Evolutionary conservation across 2,329 filamentous ascomycete genomes (phyloP).

Genomic region (Botrytis tulipae): DNA sequence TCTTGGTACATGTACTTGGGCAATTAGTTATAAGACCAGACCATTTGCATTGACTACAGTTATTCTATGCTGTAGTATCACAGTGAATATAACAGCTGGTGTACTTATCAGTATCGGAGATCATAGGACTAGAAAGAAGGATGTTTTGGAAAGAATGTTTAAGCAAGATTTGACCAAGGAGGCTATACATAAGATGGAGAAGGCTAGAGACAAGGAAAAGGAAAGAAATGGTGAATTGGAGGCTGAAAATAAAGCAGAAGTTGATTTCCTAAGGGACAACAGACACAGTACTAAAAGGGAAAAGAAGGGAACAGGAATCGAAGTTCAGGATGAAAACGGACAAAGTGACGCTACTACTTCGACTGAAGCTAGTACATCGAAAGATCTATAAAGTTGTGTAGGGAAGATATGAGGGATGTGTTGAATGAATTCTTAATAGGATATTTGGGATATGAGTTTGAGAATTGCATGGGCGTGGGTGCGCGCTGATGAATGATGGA

Average conservation of each 20-base stretch:
- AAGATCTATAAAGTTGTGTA: too few species aligned
- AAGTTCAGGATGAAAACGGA: not conserved
- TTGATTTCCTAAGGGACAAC: not conserved
- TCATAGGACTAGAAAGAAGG: constrained; percentile 77
- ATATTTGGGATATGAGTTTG: not conserved
- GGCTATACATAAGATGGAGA: constrained; percentile 50
- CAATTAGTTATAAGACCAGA: constrained; percentile 67
- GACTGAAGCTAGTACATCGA: not conserved
- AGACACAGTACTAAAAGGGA: not conserved
- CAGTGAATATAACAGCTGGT: constrained; percentile 73
- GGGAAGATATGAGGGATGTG: not conserved
- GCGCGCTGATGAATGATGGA: not conserved
- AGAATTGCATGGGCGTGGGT: constrained; percentile 2
- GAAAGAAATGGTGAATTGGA: constrained; percentile 8
- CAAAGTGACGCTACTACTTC: not conserved
- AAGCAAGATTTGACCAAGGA: constrained; percentile 71
- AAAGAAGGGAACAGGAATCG: not conserved
- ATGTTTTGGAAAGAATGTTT: constrained; percentile 74
- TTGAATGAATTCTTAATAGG: not conserved
- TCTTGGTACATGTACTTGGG: constrained; percentile 76
- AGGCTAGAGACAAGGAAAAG: constrained; percentile 34
- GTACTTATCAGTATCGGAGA: constrained; percentile 76
- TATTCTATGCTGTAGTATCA: constrained; percentile 76
- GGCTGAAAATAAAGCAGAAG: constrained; percentile 1
- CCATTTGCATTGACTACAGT: constrained; percentile 73